Conservation (phyloP, 1,284 basidiomycete genomes). For the Pseudomicrostroma phylloplanum region DNA sequence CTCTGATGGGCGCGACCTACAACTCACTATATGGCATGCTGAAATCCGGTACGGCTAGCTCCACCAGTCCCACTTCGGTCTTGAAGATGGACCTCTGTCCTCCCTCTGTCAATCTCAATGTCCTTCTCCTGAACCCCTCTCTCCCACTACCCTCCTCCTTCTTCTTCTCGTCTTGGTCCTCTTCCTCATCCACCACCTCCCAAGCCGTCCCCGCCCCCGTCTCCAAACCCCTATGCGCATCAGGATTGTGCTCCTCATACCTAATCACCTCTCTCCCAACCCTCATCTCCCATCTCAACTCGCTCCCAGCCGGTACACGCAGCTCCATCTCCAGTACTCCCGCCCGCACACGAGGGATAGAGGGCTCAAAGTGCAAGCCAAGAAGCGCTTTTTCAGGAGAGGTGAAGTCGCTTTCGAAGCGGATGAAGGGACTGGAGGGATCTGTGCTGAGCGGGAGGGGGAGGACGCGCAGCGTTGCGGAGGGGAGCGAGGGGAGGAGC, state of each 20-base stretch:
- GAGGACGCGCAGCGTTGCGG: constrained; percentile 56
- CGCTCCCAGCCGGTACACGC: constrained; percentile 60
- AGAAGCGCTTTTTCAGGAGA: constrained; percentile 22
- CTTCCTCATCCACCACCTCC: constrained; percentile 5
- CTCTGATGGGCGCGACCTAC: no score
- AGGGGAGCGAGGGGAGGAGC: constrained; percentile 79
- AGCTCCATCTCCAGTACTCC: constrained; percentile 60
- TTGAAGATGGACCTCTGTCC: neutral
- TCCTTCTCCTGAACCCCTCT: neutral
- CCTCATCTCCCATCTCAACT: constrained; percentile 65
- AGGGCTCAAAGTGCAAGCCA: constrained; percentile 21
- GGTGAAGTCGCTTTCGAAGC: constrained; percentile 21
- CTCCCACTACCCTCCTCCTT: neutral
- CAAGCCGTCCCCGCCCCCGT: constrained; percentile 60
- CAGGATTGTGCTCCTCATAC: constrained; percentile 92
- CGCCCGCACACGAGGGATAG: constrained; percentile 18
- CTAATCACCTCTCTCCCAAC: constrained; percentile 79
- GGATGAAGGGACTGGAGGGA: constrained; percentile 14
- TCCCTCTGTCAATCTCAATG: neutral
- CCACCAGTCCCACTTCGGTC: constrained; percentile 71
- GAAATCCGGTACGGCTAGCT: constrained; percentile 92
- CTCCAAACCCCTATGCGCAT: constrained; percentile 90
- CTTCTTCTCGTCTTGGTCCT: neutral
- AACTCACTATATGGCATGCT: constrained; percentile 92
- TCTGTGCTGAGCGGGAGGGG: constrained; percentile 12